Conservation (phyloP, 352 stramenopile genomes). For the Phytophthora macrochlamydospora region DNA sequence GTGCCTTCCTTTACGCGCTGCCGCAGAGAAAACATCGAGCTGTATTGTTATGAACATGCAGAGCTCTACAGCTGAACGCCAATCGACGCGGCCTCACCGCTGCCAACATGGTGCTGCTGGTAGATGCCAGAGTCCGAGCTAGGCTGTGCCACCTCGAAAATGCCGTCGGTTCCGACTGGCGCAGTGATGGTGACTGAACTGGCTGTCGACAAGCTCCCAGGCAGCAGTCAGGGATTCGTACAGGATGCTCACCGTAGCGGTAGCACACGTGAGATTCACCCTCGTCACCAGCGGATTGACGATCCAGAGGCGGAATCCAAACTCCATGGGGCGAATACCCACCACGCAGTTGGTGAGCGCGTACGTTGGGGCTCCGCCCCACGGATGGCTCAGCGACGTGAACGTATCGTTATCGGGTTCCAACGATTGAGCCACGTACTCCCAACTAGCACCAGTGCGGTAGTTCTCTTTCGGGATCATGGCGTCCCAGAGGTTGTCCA, state of each 20-base stretch:
- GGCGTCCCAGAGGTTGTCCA: conserved; percentile 39
- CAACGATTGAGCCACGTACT: conserved; percentile 33
- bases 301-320: conserved; percentile 36
- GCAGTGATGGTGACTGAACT: conserved; percentile 17
- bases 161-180: conserved; percentile 19
- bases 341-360: conserved; percentile 35
- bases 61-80: neutral
- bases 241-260: conserved; percentile 24
- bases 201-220: conserved; percentile 11
- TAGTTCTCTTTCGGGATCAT: conserved; percentile 35
- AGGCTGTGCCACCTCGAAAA: conserved; percentile 22
- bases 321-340: conserved; percentile 32
- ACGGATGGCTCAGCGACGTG: conserved; percentile 35
- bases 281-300: conserved; percentile 33
- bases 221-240: conserved; percentile 15
- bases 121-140: conserved; percentile 15
- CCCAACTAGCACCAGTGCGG: neutral
- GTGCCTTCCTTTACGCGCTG: too few relatives aligned
- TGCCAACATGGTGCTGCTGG: conserved; percentile 15
- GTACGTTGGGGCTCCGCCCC: conserved; percentile 31
- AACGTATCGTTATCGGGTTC: conserved; percentile 19
- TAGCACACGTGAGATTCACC: conserved; percentile 25
- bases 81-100: conserved; percentile 11
- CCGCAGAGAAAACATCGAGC: too few relatives aligned
- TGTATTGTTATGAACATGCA: too few relatives aligned